Evolutionary conservation across 148 eudicot genomes (phyloP), one percentile per base, ranked within the genome.

Genomic region (Amaranthus hypochondriacus): DNA sequence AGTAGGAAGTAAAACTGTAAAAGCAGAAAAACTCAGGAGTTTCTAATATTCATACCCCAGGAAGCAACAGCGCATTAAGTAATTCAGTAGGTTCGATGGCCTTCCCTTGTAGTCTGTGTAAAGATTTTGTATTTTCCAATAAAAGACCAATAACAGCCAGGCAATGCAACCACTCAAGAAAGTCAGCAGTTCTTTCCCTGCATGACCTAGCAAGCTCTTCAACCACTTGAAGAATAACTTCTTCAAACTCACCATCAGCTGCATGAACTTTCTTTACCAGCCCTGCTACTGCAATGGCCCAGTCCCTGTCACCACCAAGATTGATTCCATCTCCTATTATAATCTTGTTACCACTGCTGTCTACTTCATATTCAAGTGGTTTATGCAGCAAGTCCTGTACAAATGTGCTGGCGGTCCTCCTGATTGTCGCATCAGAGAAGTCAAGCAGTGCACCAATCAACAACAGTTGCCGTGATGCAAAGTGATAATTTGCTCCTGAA

Each of bases 161-260:
- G 78, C 99, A 95, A 78, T 95, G 99, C 86, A 92, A 83, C 99
- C 97, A 95, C 80, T 90, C 89, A 76, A 81, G 74, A 78, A 83
- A 87, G 70, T 92, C 94, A 28, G 99, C 99, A 60, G 92, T 87
- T 80, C 99, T 88, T 81, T 95, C 99, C 71, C 99, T 87, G 84
- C 99, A 95, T 56, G 97, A 94, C 75, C 64, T 75, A 61, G 91
- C 99, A 77, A 95, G 94, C 84, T 88, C 91, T 74, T 83, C 97
- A 56, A 92, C 73, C 72, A 90, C 86, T 46, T 82, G 73, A 52
- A 92, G 78, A 75, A 85, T 76, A 75, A 89, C 89, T 82, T 95
- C 96, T 84, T 89, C 99, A 86, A 95, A 92, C 81, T 95, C 99
- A 73, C 97, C 96, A 52, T 81, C 83, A 72, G 90, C 87, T 51